Base-by-base conservation (phyloP, 139 green algal species). In the Marvania coccoides region DNA sequence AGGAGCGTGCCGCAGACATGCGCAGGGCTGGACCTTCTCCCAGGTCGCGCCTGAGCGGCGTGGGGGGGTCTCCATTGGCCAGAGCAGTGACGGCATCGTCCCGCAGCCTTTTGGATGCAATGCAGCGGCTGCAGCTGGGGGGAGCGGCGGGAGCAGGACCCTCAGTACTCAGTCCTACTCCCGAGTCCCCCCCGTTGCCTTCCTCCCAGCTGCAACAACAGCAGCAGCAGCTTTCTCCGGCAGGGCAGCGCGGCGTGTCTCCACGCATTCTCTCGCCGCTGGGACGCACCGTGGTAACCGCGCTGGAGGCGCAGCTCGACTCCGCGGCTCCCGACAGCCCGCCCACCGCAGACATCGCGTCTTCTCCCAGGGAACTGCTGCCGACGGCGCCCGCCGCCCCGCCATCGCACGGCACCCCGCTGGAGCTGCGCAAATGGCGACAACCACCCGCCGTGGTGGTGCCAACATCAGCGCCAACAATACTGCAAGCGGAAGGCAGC, bases 301-400 rank as follows among this genome's bases (percentile, higher is more conserved):
- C 76, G 6, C 55, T 85, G 38, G 76, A 84, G 38, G 65, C 72
- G 6, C 58, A 85, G 63, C 63, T 85, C 30, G 76, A 85, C 12
- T 61, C 71, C 60, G 76, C 77, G 5, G 45, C 48, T 4, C 46
- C 36, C 9, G 28, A 34, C 9, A 10, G 38, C 38, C 38, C 38
- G 9, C 9, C 48, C 29, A 19, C 48, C 9, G 9, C 48, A 33
- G 9, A 12, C 9, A 8, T 9, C 29, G 10, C 48, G 28, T 33
- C 48, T 33, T 9, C 15, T 12, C 55, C 9, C n/a, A 10, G n/a
- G 28, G 61, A 35, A 13, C 37, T 13, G 9, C 24, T 13, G 55
- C 36, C 30, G n/a, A 28, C 42, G 8, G 6, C 39, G 23, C n/a
- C 38, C 39, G 28, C 26, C 29, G 38, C n/a, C 23, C 28, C 23